Evolutionary conservation across 1,139 yeast genomes (phyloP).

Genomic region (Taphrina betulina): DNA sequence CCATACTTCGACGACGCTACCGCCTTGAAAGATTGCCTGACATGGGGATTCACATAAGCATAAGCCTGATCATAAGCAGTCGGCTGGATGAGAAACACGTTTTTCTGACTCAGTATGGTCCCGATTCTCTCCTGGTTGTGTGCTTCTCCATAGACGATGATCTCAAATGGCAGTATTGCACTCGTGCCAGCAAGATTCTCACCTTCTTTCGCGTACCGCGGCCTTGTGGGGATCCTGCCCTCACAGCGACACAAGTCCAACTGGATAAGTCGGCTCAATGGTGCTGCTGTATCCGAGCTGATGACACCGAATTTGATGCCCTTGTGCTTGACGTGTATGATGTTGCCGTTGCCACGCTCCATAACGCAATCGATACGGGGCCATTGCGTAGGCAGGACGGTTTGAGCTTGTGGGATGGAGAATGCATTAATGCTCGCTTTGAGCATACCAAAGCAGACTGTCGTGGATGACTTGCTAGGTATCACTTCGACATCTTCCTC

Average conservation of each 20-base stretch:
- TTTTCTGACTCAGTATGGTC: constrained; percentile 26
- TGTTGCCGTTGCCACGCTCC: constrained; percentile 14
- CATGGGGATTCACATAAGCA: constrained; percentile 28
- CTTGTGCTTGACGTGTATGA: constrained; percentile 24
- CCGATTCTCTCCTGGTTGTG: constrained; percentile 20
- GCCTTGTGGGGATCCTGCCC: constrained; percentile 26
- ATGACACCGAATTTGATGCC: constrained; percentile 21
- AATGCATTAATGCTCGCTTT: constrained; percentile 25
- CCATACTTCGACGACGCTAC: constrained; percentile 15
- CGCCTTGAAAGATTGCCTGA: constrained; percentile 18
- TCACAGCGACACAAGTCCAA: constrained; percentile 20
- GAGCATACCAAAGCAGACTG: constrained; percentile 31
- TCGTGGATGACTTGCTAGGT: constrained; percentile 1
- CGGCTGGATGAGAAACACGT: constrained; percentile 25
- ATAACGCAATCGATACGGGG: constrained; percentile 23
- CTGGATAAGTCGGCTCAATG: constrained; percentile 18
- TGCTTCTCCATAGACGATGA: constrained; percentile 21
- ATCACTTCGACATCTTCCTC: constrained; percentile 21
- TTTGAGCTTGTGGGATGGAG: constrained; percentile 14
- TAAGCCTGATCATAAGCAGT: constrained; percentile 24
- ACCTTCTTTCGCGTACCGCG: constrained; percentile 20
- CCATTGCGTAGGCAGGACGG: constrained; percentile 29
- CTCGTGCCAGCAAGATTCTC: constrained; percentile 22
- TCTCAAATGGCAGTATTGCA: constrained; percentile 26
- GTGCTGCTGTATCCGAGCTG: constrained; percentile 27